Percentiles rank a stretch among this genome's conserved stretches.
These are phyloP conservation scores for Eudorina sp. DNA, from an alignment of 139 green algal species.

Conservation along the genomic window DNA sequence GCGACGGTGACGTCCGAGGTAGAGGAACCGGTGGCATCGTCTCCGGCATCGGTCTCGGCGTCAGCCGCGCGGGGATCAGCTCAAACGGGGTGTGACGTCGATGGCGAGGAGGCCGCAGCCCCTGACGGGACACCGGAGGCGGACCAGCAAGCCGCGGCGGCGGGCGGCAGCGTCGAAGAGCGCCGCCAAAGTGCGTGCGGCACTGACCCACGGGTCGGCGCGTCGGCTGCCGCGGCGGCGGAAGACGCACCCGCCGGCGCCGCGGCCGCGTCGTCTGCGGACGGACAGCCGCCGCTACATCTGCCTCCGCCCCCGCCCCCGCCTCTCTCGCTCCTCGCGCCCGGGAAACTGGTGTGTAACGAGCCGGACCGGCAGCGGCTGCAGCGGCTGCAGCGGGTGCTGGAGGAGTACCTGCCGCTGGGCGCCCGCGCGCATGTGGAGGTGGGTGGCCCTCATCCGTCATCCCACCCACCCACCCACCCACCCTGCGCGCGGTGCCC, in stretches of 20 bases:
- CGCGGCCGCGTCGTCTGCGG: background rate
- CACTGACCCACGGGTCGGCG: too few relatives aligned
- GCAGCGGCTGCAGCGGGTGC: constrained; percentile 56
- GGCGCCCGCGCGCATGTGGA: constrained; percentile 22
- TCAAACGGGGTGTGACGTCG: too few relatives aligned
- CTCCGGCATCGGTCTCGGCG: too few relatives aligned
- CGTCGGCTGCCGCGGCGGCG: background rate
- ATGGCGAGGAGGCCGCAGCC: too few relatives aligned
- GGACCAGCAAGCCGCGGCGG: too few relatives aligned
- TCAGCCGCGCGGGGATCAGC: too few relatives aligned
- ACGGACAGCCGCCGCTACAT: background rate
- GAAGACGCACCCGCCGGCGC: background rate
- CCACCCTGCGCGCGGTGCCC: too few relatives aligned
- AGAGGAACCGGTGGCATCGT: background rate
- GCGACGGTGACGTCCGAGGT: background rate
- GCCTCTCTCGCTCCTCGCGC: background rate
- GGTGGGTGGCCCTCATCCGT: too few relatives aligned
- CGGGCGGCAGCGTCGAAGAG: too few relatives aligned
- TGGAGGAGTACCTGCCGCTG: constrained; percentile 65
- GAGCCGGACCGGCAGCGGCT: constrained; percentile 61
- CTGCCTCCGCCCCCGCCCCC: background rate
- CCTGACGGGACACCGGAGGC: too few relatives aligned
- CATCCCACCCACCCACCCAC: too few relatives aligned
- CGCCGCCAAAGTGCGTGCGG: too few relatives aligned
- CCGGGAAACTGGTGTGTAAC: constrained; percentile 66